Percentiles rank a stretch among this genome's conserved stretches.
These are phyloP conservation scores for Cladosporium sp. DNA, from an alignment of 2,329 filamentous ascomycete species.

Conservation along the genomic window DNA sequence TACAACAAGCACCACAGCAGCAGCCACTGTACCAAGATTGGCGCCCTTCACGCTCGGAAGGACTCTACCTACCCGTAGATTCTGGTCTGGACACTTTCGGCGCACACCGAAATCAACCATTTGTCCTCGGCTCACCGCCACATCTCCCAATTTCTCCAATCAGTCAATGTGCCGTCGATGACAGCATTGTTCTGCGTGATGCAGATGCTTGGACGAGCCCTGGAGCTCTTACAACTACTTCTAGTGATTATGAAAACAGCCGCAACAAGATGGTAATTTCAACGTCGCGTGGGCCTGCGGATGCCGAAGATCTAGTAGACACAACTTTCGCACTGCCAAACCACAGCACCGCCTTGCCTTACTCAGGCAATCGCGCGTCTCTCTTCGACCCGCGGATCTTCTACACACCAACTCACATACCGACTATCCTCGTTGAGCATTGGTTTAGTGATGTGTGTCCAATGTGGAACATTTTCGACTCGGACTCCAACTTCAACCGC, in stretches of 20 bases:
- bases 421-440: slow-evolving; percentile 20
- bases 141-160: not conserved
- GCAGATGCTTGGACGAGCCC: not conserved
- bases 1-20: not conserved
- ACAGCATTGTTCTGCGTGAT: not conserved
- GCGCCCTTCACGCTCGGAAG: not conserved
- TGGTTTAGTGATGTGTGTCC: slow-evolving; percentile 25
- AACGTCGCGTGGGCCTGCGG: not conserved
- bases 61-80: not conserved
- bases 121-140: not conserved
- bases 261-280: not conserved
- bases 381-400: not conserved
- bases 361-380: not conserved
- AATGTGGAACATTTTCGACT: slow-evolving; percentile 25
- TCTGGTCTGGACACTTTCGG: not conserved
- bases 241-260: not conserved
- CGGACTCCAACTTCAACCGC: slow-evolving; percentile 22
- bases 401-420: slow-evolving; percentile 4
- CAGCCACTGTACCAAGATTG: not conserved
- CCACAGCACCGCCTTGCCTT: not conserved
- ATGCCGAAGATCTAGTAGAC: not conserved
- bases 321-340: no score
- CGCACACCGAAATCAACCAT: not conserved
- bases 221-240: not conserved
- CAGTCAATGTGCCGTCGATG: not conserved